Evolutionary conservation across 2,329 filamentous ascomycete genomes (phyloP).

Genomic region (Verticillium zaregamsianum): DNA sequence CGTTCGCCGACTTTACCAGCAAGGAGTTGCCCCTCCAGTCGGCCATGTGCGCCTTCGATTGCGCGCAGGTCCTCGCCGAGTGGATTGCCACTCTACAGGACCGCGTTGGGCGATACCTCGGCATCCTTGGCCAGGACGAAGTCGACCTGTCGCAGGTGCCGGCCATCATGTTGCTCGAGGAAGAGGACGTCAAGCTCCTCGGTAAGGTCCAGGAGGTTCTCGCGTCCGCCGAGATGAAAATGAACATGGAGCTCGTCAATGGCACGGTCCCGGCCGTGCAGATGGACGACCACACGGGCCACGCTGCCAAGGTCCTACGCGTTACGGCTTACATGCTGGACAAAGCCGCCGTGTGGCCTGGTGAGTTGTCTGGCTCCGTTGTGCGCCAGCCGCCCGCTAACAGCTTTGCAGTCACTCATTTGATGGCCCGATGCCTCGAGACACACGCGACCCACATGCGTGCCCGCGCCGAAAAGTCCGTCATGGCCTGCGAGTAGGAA

Average conservation of each 20-base stretch:
- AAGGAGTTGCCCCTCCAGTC: constrained; percentile 86
- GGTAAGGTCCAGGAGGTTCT: constrained; percentile 79
- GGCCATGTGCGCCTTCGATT: constrained; percentile 90
- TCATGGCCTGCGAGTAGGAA: constrained; percentile 32
- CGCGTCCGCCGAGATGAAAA: constrained; percentile 71
- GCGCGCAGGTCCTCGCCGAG: constrained; percentile 87
- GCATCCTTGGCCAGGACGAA: constrained; percentile 78
- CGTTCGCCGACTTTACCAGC: constrained; percentile 78
- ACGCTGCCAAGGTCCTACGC: constrained; percentile 78
- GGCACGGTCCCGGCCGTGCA: constrained; percentile 49
- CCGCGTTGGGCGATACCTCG: constrained; percentile 83
- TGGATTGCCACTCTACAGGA: constrained; percentile 94
- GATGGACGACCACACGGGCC: constrained; percentile 64
- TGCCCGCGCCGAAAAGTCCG: constrained; percentile 47
- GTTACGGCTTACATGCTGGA: constrained; percentile 84
- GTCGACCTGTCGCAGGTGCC: constrained; percentile 78
- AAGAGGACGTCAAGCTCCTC: constrained; percentile 84
- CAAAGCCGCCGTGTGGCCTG: constrained; percentile 88
- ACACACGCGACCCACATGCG: constrained; percentile 49
- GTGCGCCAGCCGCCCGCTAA: constrained; percentile 4
- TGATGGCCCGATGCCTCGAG: constrained; percentile 53
- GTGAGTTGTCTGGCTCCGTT: constrained; percentile 44
- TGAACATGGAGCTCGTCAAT: constrained; percentile 51
- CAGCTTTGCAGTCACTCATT: constrained; percentile 37
- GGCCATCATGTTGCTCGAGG: constrained; percentile 84